Percentiles rank a stretch among this genome's conserved stretches.
These are phyloP conservation scores for Pyrus hybrid DNA, from an alignment of 331 rosid species.

Conservation along the genomic window DNA sequence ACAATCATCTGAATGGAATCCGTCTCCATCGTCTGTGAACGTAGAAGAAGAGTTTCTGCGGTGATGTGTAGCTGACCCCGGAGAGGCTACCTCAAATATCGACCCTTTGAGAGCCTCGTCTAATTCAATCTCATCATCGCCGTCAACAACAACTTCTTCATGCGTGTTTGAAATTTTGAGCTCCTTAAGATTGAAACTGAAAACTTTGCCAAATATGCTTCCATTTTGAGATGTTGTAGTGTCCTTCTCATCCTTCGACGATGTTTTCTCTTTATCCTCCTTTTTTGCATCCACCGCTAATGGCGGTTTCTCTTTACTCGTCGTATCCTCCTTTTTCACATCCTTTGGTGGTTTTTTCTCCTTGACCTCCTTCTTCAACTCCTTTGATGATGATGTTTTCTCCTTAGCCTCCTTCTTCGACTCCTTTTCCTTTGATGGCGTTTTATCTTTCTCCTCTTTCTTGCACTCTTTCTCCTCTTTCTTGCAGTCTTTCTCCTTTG, in stretches of 20 bases:
- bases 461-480: slow-evolving; percentile 1
- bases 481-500: slow-evolving; percentile 8
- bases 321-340: background rate
- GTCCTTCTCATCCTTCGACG: slow-evolving; percentile 19
- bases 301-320: background rate
- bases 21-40: slow-evolving; percentile 25
- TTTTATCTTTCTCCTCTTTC: background rate
- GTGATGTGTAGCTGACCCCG: slow-evolving; percentile 30
- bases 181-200: slow-evolving; percentile 52
- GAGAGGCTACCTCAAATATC: slow-evolving; percentile 38
- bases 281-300: background rate
- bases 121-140: slow-evolving; percentile 20
- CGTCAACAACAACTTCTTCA: slow-evolving; percentile 19
- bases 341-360: slow-evolving; percentile 3
- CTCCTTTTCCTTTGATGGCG: slow-evolving; percentile 25
- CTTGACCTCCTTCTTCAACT: slow-evolving; percentile 15
- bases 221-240: background rate
- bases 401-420: slow-evolving; percentile 23
- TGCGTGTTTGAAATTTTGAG: slow-evolving; percentile 24
- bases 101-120: slow-evolving; percentile 50
- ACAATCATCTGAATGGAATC: slow-evolving; percentile 32
- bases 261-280: slow-evolving; percentile 13
- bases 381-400: slow-evolving; percentile 20
- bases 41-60: slow-evolving; percentile 8
- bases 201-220: slow-evolving; percentile 26